A percentile compares a stretch with the other conserved stretches of the same genome.
Conservation (phyloP, 495 filamentous ascomycete species). For the Hypoxylon crocopeplum region DNA sequence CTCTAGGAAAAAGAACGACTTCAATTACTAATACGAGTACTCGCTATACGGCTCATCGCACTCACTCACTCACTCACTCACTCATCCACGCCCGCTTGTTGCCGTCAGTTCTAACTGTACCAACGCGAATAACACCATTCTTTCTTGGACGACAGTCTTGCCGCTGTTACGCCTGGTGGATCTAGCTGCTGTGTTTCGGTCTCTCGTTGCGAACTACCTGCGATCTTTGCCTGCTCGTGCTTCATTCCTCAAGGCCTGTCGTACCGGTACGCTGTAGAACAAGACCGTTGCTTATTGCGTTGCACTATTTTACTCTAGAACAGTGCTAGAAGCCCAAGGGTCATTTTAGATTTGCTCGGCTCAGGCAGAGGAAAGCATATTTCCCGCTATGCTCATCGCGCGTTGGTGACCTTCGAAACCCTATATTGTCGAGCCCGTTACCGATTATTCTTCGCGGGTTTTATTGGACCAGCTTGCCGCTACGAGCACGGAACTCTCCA, state of each 20-base stretch:
- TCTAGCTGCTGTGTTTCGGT: slow-evolving; percentile 28
- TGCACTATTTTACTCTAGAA: slow-evolving; percentile 31
- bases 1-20: slow-evolving; percentile 1
- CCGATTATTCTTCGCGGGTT: too few species aligned
- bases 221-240: slow-evolving; percentile 28
- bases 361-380: slow-evolving; percentile 12
- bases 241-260: slow-evolving; percentile 30
- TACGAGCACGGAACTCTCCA: neutral
- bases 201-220: slow-evolving; percentile 24
- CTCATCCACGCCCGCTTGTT: too few species aligned
- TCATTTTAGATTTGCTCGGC: neutral
- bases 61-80: too few species aligned
- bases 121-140: slow-evolving; percentile 11
- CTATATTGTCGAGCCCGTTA: slow-evolving; percentile 8
- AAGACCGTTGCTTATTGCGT: slow-evolving; percentile 25
- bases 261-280: slow-evolving; percentile 33
- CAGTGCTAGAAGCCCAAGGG: slow-evolving; percentile 21
- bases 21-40: slow-evolving; percentile 21
- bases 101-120: slow-evolving; percentile 12
- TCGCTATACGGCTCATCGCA: too few species aligned
- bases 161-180: slow-evolving; percentile 27
- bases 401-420: slow-evolving; percentile 5
- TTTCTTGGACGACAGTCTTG: slow-evolving; percentile 11
- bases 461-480: neutral
- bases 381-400: slow-evolving; percentile 2